Percentiles rank a stretch among this genome's conserved stretches.
Evolutionary conservation across 2,329 filamentous ascomycete genomes (phyloP).

Genomic region (Cryphonectria radicalis): DNA sequence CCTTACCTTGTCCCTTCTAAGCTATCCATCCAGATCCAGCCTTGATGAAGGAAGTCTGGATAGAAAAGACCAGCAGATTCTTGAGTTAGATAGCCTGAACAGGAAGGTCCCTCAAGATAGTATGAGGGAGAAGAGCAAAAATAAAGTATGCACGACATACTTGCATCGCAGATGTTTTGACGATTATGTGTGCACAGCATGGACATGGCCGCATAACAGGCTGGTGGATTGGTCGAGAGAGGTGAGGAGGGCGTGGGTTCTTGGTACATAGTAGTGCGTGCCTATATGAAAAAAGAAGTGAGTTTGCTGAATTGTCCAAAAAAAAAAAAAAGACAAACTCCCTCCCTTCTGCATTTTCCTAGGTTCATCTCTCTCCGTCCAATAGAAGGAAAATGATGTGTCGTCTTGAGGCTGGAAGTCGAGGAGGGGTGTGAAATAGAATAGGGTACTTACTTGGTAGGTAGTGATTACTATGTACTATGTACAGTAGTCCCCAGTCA

Average conservation of each 20-base stretch:
- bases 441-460: background rate
- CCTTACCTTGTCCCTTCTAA: slow-evolving; percentile 16
- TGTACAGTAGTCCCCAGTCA: background rate
- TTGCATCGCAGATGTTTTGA: slow-evolving; percentile 35
- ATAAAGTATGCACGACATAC: slow-evolving; percentile 39
- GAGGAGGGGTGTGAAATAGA: background rate
- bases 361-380: background rate
- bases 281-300: background rate
- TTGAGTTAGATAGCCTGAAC: slow-evolving; percentile 42
- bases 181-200: slow-evolving; percentile 34
- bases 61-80: background rate
- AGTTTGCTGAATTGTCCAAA: too few species aligned
- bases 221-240: slow-evolving; percentile 17
- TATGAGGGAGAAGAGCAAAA: background rate
- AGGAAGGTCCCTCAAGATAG: slow-evolving; percentile 5
- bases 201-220: slow-evolving; percentile 36
- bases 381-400: background rate
- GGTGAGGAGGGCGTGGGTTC: too few species aligned
- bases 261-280: background rate
- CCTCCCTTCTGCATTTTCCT: background rate
- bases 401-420: background rate
- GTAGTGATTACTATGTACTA: background rate
- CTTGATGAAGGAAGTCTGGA: slow-evolving; percentile 13
- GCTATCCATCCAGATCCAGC: slow-evolving; percentile 1
- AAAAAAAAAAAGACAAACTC: too few species aligned